These are phyloP conservation scores for Pythium rhizo-oryzae DNA, from an alignment of 352 stramenopile genomes.

Conservation along the genomic window DNA sequence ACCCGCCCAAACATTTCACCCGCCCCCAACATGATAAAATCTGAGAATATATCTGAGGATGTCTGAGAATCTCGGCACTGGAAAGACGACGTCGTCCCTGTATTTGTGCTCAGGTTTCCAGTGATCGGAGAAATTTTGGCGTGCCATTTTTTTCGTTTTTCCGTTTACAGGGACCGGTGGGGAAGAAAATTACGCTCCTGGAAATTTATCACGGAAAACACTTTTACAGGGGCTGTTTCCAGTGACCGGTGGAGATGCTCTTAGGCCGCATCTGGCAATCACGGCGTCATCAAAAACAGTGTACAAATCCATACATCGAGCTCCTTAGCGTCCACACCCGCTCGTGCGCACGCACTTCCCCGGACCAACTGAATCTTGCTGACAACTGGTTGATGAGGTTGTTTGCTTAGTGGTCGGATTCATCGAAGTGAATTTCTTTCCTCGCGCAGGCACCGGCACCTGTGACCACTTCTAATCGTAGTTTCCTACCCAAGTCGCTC, in stretches of 20 bases:
- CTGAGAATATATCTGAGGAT: slow-evolving; percentile 8
- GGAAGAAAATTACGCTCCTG: not conserved
- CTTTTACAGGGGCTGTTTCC: not conserved
- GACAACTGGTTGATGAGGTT: too few relatives aligned
- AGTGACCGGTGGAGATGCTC: slow-evolving; percentile 3
- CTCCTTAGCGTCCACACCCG: too few relatives aligned
- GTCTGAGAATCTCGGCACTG: slow-evolving; percentile 5
- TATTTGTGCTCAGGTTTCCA: not conserved
- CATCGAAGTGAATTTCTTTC: too few relatives aligned
- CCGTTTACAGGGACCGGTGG: not conserved
- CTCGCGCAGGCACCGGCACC: too few relatives aligned
- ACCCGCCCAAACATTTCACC: not conserved
- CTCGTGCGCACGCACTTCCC: too few relatives aligned
- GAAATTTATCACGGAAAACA: slow-evolving; percentile 4
- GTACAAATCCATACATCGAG: too few relatives aligned
- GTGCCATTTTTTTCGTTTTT: not conserved
- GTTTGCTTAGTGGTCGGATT: too few relatives aligned
- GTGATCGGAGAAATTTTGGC: not conserved
- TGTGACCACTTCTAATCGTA: too few relatives aligned
- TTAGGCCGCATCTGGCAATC: too few relatives aligned
- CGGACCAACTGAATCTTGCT: too few relatives aligned
- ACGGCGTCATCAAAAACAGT: too few relatives aligned
- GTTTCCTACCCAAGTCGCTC: too few relatives aligned
- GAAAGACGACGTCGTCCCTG: not conserved
- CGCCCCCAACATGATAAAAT: not conserved